These are phyloP conservation scores for Fusarium graminum DNA, from an alignment of 2,329 filamentous ascomycete genomes.

Conservation along the genomic window DNA sequence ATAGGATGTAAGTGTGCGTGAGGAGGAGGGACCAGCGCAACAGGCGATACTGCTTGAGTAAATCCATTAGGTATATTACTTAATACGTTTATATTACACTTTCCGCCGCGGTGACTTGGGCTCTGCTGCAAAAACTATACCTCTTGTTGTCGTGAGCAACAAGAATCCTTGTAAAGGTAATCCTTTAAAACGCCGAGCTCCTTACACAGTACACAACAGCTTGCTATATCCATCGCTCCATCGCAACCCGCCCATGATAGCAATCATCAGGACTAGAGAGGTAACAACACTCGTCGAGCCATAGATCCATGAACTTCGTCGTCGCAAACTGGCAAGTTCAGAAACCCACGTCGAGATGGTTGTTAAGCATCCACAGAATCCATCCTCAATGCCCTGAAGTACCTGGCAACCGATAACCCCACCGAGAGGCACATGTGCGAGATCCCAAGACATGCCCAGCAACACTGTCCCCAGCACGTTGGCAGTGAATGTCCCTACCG, in stretches of 20 bases:
- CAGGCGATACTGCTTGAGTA: too few relatives aligned
- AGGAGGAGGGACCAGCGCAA: too few relatives aligned
- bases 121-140: too few relatives aligned
- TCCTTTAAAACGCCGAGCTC: neutral
- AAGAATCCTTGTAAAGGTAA: neutral
- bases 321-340: slow-evolving; percentile 67
- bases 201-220: slow-evolving; percentile 37
- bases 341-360: slow-evolving; percentile 77
- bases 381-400: slow-evolving; percentile 74
- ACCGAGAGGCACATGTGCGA: slow-evolving; percentile 75
- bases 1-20: too few relatives aligned
- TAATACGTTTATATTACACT: too few relatives aligned
- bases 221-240: slow-evolving; percentile 73
- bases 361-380: slow-evolving; percentile 75
- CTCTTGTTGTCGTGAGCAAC: neutral
- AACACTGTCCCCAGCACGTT: slow-evolving; percentile 84
- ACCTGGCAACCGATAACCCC: slow-evolving; percentile 75
- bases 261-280: slow-evolving; percentile 71
- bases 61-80: too few relatives aligned
- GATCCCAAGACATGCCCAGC: slow-evolving; percentile 81
- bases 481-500: slow-evolving; percentile 85
- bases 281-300: slow-evolving; percentile 70
- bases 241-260: slow-evolving; percentile 79
- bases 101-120: too few relatives aligned
- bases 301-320: slow-evolving; percentile 75